These are phyloP conservation scores for Amoebophrya sp. DNA, from an alignment of 169 alveolate genomes.

Conservation along the genomic window DNA sequence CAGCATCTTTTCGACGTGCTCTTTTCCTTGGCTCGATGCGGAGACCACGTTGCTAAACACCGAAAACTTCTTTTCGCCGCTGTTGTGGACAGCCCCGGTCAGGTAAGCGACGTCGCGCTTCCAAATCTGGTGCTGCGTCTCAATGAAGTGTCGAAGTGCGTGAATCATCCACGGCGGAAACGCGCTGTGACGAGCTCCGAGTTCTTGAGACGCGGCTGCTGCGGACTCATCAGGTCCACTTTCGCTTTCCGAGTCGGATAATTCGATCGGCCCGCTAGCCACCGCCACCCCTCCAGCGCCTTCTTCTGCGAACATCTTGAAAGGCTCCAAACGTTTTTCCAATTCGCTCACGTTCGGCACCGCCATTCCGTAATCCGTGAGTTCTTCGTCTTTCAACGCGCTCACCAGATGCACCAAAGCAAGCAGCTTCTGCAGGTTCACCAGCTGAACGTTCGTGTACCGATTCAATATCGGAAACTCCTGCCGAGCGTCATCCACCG, in stretches of 20 bases:
- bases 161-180: neutral
- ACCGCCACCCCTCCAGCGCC: neutral
- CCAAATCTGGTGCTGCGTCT: neutral
- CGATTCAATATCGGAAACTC: neutral
- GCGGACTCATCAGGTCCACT: neutral
- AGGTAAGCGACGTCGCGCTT: slow-evolving; percentile 3
- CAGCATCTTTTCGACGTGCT: neutral
- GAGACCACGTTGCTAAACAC: neutral
- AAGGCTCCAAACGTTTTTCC: neutral
- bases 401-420: neutral
- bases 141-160: neutral
- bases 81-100: neutral
- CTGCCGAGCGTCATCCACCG: neutral
- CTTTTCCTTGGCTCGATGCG: too few relatives aligned
- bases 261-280: neutral
- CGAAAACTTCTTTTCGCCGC: neutral
- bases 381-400: neutral
- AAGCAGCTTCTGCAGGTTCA: neutral
- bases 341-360: neutral
- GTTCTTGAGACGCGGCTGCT: neutral
- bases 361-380: neutral
- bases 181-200: too few relatives aligned
- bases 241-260: neutral
- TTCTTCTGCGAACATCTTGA: neutral
- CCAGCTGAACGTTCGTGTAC: neutral